phyloP scores from a whole-genome alignment of 1,284 basidiomycete species.

The Anthracocystis walkeri region DNA sequence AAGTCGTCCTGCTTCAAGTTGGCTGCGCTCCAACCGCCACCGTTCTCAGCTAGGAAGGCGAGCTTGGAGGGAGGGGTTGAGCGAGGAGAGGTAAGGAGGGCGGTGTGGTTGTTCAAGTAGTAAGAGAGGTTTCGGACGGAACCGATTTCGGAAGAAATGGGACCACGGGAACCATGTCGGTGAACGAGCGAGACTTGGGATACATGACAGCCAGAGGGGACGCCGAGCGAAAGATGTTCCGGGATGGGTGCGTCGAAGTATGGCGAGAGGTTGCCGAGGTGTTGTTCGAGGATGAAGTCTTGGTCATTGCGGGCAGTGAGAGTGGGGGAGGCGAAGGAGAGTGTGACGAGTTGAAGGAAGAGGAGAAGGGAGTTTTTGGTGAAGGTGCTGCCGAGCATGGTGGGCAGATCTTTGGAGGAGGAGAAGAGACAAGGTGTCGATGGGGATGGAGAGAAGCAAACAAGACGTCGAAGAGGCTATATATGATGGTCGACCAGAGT shows the following conservation, averaged over 20 bases:
- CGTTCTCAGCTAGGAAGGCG: slow-evolving; percentile 70
- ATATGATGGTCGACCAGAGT: neutral
- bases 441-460: neutral
- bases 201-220: slow-evolving; percentile 72
- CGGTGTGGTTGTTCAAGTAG: slow-evolving; percentile 67
- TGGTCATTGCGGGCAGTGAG: neutral
- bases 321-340: slow-evolving; percentile 9
- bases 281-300: slow-evolving; percentile 18
- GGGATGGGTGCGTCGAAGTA: slow-evolving; percentile 70
- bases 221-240: slow-evolving; percentile 66
- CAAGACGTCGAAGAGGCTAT: neutral
- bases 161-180: slow-evolving; percentile 71
- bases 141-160: slow-evolving; percentile 34
- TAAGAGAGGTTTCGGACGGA: slow-evolving; percentile 37
- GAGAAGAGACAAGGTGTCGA: too few species aligned
- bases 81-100: slow-evolving; percentile 65
- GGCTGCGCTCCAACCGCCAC: slow-evolving; percentile 68
- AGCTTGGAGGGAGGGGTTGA: slow-evolving; percentile 69
- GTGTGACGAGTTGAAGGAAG: slow-evolving; percentile 20
- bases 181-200: slow-evolving; percentile 71
- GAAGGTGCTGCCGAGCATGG: slow-evolving; percentile 8
- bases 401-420: neutral
- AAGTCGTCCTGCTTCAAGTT: slow-evolving; percentile 71
- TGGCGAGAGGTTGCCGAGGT: slow-evolving; percentile 64
- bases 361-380: slow-evolving; percentile 17